These are phyloP conservation scores for Chrysanthemum lavandulifolium DNA, from an alignment of 129 eudicot species.

Conservation along the genomic window DNA sequence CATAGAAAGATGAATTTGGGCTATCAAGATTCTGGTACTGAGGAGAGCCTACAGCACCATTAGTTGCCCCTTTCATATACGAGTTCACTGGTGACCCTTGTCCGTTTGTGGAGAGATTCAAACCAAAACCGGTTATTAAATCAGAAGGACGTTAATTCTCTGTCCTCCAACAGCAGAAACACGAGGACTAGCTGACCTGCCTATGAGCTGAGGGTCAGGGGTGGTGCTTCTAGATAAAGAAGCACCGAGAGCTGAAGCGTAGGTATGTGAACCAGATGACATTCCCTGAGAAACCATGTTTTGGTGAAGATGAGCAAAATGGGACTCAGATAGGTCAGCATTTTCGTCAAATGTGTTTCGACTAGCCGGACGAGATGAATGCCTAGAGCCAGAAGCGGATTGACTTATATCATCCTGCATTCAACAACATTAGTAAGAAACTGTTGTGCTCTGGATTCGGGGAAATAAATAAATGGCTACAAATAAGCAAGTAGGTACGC, in stretches of 20 bases:
- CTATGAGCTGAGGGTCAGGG: slow-evolving; percentile 73
- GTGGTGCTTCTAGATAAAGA: slow-evolving; percentile 87
- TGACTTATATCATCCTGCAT: slow-evolving; percentile 63
- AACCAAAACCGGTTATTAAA: slow-evolving; percentile 65
- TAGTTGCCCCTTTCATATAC: slow-evolving; percentile 41
- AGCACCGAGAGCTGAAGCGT: slow-evolving; percentile 86
- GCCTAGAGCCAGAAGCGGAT: slow-evolving; percentile 47
- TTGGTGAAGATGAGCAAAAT: slow-evolving; percentile 46
- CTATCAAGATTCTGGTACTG: slow-evolving; percentile 56
- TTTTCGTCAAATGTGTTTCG: slow-evolving; percentile 65
- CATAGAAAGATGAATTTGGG: slow-evolving; percentile 57
- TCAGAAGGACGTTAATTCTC: slow-evolving; percentile 49
- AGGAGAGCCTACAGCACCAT: slow-evolving; percentile 50
- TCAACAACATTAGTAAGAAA: slow-evolving; percentile 19
- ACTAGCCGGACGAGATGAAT: slow-evolving; percentile 75
- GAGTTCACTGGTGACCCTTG: slow-evolving; percentile 40
- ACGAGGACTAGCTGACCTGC: slow-evolving; percentile 72
- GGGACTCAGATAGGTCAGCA: slow-evolving; percentile 51
- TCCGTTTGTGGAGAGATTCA: slow-evolving; percentile 47
- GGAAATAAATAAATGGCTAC: no score
- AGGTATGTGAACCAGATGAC: slow-evolving; percentile 56
- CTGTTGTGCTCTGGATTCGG: no score
- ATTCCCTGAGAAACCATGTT: slow-evolving; percentile 39
- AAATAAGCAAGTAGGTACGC: no score
- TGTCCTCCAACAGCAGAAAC: slow-evolving; percentile 62